These are phyloP conservation scores for Debaryomyces castellii DNA, from an alignment of 805 yeast species.

Conservation along the genomic window DNA sequence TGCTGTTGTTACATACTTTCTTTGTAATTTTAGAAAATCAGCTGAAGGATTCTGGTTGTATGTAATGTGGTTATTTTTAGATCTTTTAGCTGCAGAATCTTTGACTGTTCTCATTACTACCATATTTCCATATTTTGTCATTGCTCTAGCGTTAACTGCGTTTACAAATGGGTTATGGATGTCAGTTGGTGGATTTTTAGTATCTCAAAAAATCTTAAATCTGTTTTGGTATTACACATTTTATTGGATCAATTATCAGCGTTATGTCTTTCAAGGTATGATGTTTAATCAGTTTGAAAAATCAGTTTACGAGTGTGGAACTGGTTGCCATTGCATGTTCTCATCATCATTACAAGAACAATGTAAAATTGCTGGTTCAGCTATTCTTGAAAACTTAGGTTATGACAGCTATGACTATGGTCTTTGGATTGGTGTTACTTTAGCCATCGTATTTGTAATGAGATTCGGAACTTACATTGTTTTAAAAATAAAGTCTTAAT, in stretches of 20 bases:
- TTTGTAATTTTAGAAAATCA: slow-evolving; percentile 27
- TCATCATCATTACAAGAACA: slow-evolving; percentile 21
- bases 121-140: slow-evolving; percentile 34
- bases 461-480: slow-evolving; percentile 22
- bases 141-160: slow-evolving; percentile 38
- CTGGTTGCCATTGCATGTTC: slow-evolving; percentile 36
- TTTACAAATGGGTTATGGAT: slow-evolving; percentile 45
- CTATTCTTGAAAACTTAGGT: slow-evolving; percentile 30
- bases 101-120: slow-evolving; percentile 36
- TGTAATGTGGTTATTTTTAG: slow-evolving; percentile 38
- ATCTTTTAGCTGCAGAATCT: slow-evolving; percentile 41
- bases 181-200: slow-evolving; percentile 43
- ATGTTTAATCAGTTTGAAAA: slow-evolving; percentile 37
- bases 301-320: slow-evolving; percentile 27
- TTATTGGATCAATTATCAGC: slow-evolving; percentile 40
- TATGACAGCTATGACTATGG: slow-evolving; percentile 25
- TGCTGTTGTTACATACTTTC: slow-evolving; percentile 32
- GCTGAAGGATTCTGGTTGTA: slow-evolving; percentile 32
- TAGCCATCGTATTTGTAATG: slow-evolving; percentile 27
- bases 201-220: slow-evolving; percentile 24
- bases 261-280: slow-evolving; percentile 45
- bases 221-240: slow-evolving; percentile 23
- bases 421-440: slow-evolving; percentile 33
- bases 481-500: background rate
- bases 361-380: slow-evolving; percentile 33